Base-by-base conservation (phyloP, 352 stramenopile genomes). In the Phytopythium oedochilum region DNA sequence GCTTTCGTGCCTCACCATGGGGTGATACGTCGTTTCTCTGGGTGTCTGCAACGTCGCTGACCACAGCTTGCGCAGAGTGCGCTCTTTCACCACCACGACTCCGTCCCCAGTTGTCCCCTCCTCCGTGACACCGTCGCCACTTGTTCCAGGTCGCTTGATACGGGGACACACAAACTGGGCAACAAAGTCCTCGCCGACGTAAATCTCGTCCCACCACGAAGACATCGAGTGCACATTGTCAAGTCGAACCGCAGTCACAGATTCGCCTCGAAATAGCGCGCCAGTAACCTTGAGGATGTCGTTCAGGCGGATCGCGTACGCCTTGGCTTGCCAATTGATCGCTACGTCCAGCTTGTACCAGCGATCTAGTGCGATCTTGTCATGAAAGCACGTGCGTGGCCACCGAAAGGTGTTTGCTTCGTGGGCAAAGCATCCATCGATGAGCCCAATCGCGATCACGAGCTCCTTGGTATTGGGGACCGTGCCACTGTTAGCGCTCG, bases 331-430 rank as follows among this genome's bases (percentile, higher is more conserved):
- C 94, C 94, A 98, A 59, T 98, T 63, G 22, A 98, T 63, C 6
- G 84, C 70, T 34, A 99, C 61, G 56, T 99, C 96, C 23, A 99
- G 44, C 59, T 98, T 98, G 64, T 98, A 98, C 95, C 95, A 98
- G 18, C 76, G 75, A 46, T 88, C 71, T 2, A 68, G 64, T 45
- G 91, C 67, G 18, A 88, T 57, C 55, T 78, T 84, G 0, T 61
- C 45, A 31, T 87, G 72, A 35, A 90, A 87, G 23, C 55, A 26
- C 3, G 57, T 56, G 44, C 71, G 63, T 2, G 83, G 85, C 35
- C 74, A 78, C 46, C 80, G 62, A 23, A 85, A 86, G 10, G 58
- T 66, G 51, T 97, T 97, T 3, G 79, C 63, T 40, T 89, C 89
- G 53, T 93, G 81, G 10, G 56, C 63, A 26, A 94, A 93, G 4